phyloP scores from a whole-genome alignment of 2,329 filamentous ascomycete species.

The Xylaria sp. region DNA sequence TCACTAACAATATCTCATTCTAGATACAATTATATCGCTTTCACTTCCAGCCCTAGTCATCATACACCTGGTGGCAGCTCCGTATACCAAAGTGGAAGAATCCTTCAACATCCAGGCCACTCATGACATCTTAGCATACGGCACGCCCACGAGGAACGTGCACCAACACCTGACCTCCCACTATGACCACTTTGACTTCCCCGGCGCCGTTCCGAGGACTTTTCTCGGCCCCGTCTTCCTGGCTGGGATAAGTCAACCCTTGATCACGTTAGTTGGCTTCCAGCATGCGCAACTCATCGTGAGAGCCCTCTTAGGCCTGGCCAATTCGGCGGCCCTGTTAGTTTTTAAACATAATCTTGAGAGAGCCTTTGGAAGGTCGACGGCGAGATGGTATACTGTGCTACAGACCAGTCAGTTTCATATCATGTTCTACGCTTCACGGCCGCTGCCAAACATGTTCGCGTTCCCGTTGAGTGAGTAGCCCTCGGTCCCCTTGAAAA shows the following conservation, averaged over 20 bases:
- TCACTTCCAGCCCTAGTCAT: constrained; percentile 68
- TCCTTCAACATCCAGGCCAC: constrained; percentile 96
- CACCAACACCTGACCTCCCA: constrained; percentile 59
- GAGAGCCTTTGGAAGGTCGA: constrained; percentile 69
- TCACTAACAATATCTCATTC: constrained; percentile 3
- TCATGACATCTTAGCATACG: constrained; percentile 86
- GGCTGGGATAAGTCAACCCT: constrained; percentile 72
- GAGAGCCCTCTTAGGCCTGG: constrained; percentile 75
- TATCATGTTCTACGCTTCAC: constrained; percentile 87
- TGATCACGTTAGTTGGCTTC: constrained; percentile 63
- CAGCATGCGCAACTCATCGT: constrained; percentile 66
- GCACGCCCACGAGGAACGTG: constrained; percentile 67
- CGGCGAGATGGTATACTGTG: constrained; percentile 78
- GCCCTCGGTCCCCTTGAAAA: not conserved
- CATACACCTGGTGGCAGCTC: constrained; percentile 74
- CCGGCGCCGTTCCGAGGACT: constrained; percentile 88
- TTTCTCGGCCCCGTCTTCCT: constrained; percentile 84
- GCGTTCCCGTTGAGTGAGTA: constrained; percentile 82
- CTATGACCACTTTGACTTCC: constrained; percentile 91
- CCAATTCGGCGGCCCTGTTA: constrained; percentile 74
- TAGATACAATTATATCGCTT: constrained; percentile 57
- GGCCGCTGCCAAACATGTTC: constrained; percentile 95
- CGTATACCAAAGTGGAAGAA: constrained; percentile 97
- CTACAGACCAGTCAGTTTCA: constrained; percentile 90
- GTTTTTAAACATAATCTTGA: constrained; percentile 68